Evolutionary conservation across 2,329 filamentous ascomycete species (phyloP).

Genomic region (Trichophyton schoenleinii): DNA sequence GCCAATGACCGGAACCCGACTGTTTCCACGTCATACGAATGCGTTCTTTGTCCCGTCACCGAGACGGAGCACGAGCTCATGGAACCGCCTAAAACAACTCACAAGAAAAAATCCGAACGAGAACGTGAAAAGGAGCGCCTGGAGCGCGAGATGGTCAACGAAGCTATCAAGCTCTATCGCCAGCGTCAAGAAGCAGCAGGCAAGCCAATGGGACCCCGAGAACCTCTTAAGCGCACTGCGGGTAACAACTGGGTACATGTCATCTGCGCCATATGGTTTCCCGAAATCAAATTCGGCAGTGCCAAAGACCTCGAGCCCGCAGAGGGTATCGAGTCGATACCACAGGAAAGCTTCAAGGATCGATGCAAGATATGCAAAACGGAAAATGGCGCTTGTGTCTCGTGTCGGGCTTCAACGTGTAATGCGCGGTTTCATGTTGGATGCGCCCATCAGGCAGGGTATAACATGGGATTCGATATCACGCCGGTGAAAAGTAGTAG

Average conservation of each 20-base stretch:
- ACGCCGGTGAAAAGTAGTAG: constrained; percentile 79
- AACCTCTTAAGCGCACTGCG: constrained; percentile 82
- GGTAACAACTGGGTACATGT: constrained; percentile 99
- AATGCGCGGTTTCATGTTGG: constrained; percentile 63
- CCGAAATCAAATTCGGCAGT: constrained; percentile 85
- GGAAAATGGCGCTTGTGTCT: constrained; percentile 62
- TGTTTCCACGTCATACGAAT: constrained; percentile 89
- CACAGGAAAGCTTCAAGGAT: constrained; percentile 58
- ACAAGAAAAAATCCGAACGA: constrained; percentile 84
- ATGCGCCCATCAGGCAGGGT: constrained; percentile 74
- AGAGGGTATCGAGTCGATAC: constrained; percentile 79
- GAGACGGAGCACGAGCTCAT: constrained; percentile 71
- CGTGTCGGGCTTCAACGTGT: constrained; percentile 52
- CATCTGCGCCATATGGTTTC: constrained; percentile 78
- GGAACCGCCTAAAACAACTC: constrained; percentile 63
- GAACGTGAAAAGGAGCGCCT: constrained; percentile 77
- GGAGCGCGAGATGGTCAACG: constrained; percentile 71
- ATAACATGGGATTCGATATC: constrained; percentile 79
- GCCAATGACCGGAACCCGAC: constrained; percentile 83
- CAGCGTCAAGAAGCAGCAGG: constrained; percentile 73
- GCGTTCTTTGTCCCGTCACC: constrained; percentile 77
- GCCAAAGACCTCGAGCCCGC: constrained; percentile 70
- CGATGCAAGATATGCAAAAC: constrained; percentile 74
- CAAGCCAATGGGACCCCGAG: constrained; percentile 69
- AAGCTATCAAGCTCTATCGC: constrained; percentile 67